Evolutionary conservation across 73 alveolate genomes (phyloP), one percentile per base, ranked within the genome.

Genomic region (Paramecium tetraurelia): DNA sequence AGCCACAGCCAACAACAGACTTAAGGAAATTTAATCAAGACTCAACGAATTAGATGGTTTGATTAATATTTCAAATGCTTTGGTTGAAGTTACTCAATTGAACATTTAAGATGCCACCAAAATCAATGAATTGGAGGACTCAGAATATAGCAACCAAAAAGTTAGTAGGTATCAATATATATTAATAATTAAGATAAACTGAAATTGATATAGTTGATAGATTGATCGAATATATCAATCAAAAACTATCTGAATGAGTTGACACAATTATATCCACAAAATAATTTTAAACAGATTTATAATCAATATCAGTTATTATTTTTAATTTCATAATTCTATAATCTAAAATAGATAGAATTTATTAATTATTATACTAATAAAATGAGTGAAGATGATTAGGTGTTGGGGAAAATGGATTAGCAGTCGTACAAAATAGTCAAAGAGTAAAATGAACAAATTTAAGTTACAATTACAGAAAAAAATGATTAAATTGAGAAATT

Each of bases 31-130:
- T 12, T 20, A 80, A 33, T 80, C 90, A 16, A 80, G 90, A 80
- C 20, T 80, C 8, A 80, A 80, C 27, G 90, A 80, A 80, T 80
- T 80, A 80, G 90, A 80, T 48, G 90, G 90, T 43, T 48, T 80
- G 20, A 80, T 80, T 48, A 80, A 80, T 41, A 80, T 80, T 24
- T 80, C 90, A 8, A 80, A 80, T 46, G 90, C 90, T 22, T 27
- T 80, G 22, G 90, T 80, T 41, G 90, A 80, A 80, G 90, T 80
- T 11, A 80, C 90, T 22, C 18, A 80, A 80, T 21, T 46, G 11
- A 80, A 80, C 33, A 43, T 80, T 22, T 12, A 24, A 31, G 90
- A 80, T 80, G 90, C 90, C 21, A 80, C 40, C 1, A 80, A 16
- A 22, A 27, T 44, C 10, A 20, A 27, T 18, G 57, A 46, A 10